A percentile compares a stretch with the other conserved stretches of the same genome.
Evolutionary conservation across 805 yeast genomes (phyloP).

Genomic region (Yarrowia bubula): DNA sequence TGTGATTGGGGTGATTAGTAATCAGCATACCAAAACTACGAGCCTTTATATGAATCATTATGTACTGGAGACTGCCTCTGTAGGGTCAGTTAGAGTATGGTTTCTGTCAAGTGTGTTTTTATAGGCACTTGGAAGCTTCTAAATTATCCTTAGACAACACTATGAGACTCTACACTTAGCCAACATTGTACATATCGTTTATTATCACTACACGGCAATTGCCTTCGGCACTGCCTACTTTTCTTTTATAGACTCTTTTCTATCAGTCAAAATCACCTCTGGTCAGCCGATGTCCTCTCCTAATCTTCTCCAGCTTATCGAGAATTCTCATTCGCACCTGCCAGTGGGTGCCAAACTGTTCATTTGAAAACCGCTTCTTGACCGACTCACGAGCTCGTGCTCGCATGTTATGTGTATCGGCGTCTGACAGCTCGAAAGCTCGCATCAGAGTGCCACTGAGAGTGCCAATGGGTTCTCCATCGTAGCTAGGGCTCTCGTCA

Average conservation of each 20-base stretch:
- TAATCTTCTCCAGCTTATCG: conserved; percentile 32
- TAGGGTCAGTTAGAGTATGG: no score
- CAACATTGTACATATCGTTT: no score
- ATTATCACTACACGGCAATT: no score
- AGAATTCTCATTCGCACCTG: conserved; percentile 32
- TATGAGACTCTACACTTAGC: no score
- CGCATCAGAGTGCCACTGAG: conserved; percentile 51
- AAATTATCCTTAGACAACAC: no score
- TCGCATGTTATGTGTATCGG: conserved; percentile 46
- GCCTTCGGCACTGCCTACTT: no score
- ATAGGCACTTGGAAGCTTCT: no score
- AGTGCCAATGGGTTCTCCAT: conserved; percentile 33
- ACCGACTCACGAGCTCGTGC: conserved; percentile 42
- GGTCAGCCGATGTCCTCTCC: conserved; percentile 31
- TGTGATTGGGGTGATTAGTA: no score
- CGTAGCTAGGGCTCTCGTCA: background rate
- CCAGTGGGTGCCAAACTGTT: conserved; percentile 58
- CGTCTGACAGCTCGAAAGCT: conserved; percentile 44
- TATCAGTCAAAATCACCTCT: conserved; percentile 31
- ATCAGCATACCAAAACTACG: no score
- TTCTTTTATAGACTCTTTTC: background rate
- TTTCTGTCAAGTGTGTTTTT: no score
- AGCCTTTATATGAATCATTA: no score
- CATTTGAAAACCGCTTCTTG: conserved; percentile 61
- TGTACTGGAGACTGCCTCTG: no score